phyloP scores from a whole-genome alignment of 179 eudicot genomes.

The Spergularia azorica region DNA sequence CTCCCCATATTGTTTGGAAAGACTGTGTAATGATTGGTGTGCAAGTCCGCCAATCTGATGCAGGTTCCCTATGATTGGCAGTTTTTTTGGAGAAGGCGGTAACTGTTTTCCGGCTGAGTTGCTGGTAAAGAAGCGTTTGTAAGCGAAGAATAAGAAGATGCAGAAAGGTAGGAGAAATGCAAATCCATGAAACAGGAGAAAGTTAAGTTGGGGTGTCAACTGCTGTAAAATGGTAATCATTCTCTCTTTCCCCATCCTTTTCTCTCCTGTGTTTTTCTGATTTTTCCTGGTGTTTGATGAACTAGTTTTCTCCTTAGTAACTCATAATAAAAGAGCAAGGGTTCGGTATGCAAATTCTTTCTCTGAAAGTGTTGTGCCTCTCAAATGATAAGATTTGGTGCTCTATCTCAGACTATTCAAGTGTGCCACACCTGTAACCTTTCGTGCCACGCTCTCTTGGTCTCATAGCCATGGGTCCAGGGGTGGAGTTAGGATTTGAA shows the following conservation, averaged over 20 bases:
- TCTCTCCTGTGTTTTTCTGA: background rate
- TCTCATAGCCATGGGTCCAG: too few species aligned
- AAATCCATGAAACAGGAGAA: background rate
- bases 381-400: too few species aligned
- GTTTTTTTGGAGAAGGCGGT: slow-evolving; percentile 52
- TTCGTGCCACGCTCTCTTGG: background rate
- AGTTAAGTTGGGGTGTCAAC: background rate
- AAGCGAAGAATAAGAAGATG: slow-evolving; percentile 21
- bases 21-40: slow-evolving; percentile 40
- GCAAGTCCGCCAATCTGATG: slow-evolving; percentile 47
- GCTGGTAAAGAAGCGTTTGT: slow-evolving; percentile 22
- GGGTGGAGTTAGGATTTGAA: too few species aligned
- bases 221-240: background rate
- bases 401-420: too few species aligned
- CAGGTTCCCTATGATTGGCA: slow-evolving; percentile 53
- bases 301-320: background rate
- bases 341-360: too few species aligned
- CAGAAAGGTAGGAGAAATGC: slow-evolving; percentile 13
- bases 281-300: background rate
- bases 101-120: slow-evolving; percentile 21
- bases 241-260: background rate
- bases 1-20: slow-evolving; percentile 42
- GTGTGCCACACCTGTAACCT: too few species aligned
- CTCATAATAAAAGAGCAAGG: background rate
- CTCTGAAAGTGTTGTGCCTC: too few species aligned